Evolutionary conservation across 495 filamentous ascomycete genomes (phyloP).

Genomic region (Neurospora cerealis): DNA sequence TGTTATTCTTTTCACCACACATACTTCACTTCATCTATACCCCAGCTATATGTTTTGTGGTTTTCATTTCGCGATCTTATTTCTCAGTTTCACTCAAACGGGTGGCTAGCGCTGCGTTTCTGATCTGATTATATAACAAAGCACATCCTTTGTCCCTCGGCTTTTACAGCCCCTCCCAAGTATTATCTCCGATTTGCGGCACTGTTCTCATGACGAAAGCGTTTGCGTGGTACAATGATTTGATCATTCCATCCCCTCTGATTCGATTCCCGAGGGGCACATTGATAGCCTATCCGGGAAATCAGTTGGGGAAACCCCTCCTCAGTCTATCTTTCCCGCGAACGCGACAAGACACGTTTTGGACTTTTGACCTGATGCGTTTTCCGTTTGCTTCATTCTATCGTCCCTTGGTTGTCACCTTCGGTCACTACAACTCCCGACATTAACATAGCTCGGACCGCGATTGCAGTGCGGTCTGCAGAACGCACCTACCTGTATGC

Average conservation of each 20-base stretch:
- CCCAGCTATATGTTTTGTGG: constrained; percentile 1
- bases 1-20: not conserved
- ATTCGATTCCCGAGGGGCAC: not conserved
- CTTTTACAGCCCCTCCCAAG: not conserved
- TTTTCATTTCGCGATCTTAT: not conserved
- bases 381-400: not conserved
- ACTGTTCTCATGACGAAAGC: not conserved
- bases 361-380: not conserved
- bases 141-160: not conserved
- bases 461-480: not conserved
- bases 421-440: not conserved
- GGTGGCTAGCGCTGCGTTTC: not conserved
- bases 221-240: not conserved
- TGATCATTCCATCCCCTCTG: not conserved
- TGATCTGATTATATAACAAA: not conserved
- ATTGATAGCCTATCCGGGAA: not conserved
- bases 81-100: not conserved
- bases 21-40: not conserved
- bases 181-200: not conserved
- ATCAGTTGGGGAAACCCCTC: not conserved
- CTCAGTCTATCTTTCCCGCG: not conserved
- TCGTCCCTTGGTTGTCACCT: not conserved
- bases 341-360: not conserved
- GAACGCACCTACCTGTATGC: not conserved
- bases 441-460: not conserved